Conservation (phyloP, 73 alveolate genomes). For the Tetrahymena thermophila region DNA sequence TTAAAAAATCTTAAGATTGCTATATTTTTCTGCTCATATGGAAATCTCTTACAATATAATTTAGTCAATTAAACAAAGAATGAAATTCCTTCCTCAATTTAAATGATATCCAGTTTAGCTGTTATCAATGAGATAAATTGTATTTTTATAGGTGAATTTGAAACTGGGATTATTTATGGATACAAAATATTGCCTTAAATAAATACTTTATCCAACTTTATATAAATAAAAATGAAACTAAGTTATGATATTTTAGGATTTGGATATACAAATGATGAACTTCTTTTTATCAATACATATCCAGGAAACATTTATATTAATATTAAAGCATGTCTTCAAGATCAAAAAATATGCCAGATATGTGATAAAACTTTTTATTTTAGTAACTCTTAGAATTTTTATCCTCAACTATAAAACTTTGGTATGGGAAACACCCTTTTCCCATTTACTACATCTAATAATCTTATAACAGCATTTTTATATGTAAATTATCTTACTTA, state of each 20-base stretch:
- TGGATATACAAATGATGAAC: background rate
- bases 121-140: background rate
- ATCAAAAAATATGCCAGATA: background rate
- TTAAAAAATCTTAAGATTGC: background rate
- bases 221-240: no score
- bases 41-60: no score
- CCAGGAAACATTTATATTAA: background rate
- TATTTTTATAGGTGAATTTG: background rate
- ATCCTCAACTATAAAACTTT: no score
- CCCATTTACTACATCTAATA: background rate
- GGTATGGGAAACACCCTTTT: background rate
- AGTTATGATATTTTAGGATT: background rate
- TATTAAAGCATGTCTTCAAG: background rate
- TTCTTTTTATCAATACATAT: background rate
- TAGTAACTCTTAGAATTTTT: background rate
- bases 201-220: no score
- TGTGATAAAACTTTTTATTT: background rate
- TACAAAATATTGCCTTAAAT: background rate
- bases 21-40: background rate
- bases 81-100: background rate
- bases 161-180: background rate
- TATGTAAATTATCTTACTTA: background rate
- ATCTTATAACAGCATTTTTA: background rate
- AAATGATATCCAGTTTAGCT: background rate
- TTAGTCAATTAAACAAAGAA: no score